Base-by-base conservation (phyloP, 2,329 filamentous ascomycete species). In the Penicillium sp. region DNA sequence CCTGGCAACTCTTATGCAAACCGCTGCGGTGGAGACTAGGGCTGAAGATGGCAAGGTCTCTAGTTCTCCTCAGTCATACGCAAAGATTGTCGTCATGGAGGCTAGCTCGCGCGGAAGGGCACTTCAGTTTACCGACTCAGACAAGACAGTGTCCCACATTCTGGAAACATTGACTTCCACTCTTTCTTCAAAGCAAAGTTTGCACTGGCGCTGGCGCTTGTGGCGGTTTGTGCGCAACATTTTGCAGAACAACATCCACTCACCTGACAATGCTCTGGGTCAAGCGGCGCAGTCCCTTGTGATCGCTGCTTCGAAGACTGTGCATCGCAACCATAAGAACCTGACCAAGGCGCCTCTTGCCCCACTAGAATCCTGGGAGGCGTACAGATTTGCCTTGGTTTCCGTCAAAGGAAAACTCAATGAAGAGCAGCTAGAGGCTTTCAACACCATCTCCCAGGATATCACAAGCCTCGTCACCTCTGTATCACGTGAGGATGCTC, bases 141-240 rank as follows among this genome's bases (percentile, higher is more conserved):
- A 68, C 26, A 65, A 68, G 39, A 55, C 57, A 14, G 55, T 75
- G 43, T 51, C 54, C 7, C 59, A 57, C 29, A 54, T 75, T 7
- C 52, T 75, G 4, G 65, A 70, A 33, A 69, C 66, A 5, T 35
- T 69, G 16, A 63, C 59, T 11, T 59, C 67, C 11, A 70, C 74
- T 1, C 56, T 77, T 9, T 70, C 67, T 21, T 72, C 69, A 2
- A 69, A 70, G 53, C 65, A 70, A 45, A 54, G 53, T 23, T 47
- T 70, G 23, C 70, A 71, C 55, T 78, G 75, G 75, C 67, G 70
- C 54, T 78, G 76, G 76, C 72, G 76, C 21, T 50, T 78, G 47
- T 78, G 76, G 76, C 69, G 73, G 53, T 62, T 77, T 33, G 55
- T 68, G 45, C 67, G 70, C 44, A 73, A 72, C 58, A 54, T 77